These are phyloP conservation scores for Cokeromyces recurvatus DNA, from an alignment of 371 early-diverging fungal genomes.

Conservation along the genomic window DNA sequence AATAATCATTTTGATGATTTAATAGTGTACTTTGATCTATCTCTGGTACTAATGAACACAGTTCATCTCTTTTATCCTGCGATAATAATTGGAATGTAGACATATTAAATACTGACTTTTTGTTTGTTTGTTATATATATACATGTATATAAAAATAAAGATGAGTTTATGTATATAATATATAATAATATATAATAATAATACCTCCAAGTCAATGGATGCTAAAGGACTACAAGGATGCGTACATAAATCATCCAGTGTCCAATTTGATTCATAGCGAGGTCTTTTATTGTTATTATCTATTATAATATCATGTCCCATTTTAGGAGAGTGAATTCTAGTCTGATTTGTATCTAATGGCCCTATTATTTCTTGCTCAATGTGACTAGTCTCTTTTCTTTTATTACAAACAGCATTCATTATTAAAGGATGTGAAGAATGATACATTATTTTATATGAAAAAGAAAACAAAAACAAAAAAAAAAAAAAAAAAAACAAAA, in stretches of 20 bases:
- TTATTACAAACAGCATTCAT: constrained; percentile 8
- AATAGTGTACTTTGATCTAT: constrained; percentile 13
- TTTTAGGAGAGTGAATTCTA: constrained; percentile 18
- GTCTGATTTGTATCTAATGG: constrained; percentile 28
- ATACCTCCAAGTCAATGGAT: constrained; percentile 36
- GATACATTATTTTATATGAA: too few species aligned
- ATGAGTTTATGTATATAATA: not conserved
- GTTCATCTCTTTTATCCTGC: constrained; percentile 29
- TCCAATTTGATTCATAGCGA: constrained; percentile 29
- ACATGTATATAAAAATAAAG: too few species aligned
- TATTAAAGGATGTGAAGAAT: constrained; percentile 3
- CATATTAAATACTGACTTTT: constrained; percentile 35
- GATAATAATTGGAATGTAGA: constrained; percentile 35
- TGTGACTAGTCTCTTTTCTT: constrained; percentile 8
- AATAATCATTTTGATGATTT: not conserved
- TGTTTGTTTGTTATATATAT: not conserved
- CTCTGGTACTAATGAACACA: constrained; percentile 28
- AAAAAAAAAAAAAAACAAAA: too few species aligned
- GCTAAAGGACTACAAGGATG: constrained; percentile 32
- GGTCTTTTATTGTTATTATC: constrained; percentile 11
- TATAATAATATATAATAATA: not conserved
- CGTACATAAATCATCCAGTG: constrained; percentile 25
- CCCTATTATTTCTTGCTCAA: constrained; percentile 17
- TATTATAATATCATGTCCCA: not conserved
- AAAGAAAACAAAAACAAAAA: too few species aligned